Conservation (phyloP, 352 stramenopile genomes). For the Phytophthora hybrid region DNA sequence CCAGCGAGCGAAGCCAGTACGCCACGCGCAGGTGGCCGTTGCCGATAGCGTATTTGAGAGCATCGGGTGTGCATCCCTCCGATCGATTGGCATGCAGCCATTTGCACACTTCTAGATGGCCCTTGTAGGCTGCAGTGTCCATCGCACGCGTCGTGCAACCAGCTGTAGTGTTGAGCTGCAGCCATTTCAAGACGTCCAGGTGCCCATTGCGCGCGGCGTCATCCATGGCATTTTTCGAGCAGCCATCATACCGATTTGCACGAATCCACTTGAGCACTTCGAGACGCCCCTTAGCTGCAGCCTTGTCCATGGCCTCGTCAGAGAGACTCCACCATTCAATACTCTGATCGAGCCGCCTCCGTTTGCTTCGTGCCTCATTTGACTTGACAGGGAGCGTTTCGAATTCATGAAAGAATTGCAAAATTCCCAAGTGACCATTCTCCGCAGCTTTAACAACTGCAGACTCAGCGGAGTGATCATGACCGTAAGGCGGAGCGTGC, state of each 20-base stretch:
- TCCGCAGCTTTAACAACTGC: too few relatives aligned
- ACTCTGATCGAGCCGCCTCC: neutral
- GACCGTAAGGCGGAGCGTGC: too few relatives aligned
- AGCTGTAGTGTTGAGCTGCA: too few relatives aligned
- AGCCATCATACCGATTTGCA: neutral
- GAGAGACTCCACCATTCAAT: neutral
- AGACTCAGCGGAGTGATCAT: too few relatives aligned
- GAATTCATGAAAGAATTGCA: too few relatives aligned
- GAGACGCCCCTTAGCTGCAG: neutral
- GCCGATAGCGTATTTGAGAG: neutral
- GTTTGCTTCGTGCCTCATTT: neutral
- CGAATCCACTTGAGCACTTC: neutral
- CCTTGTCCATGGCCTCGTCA: neutral
- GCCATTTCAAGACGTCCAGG: too few relatives aligned
- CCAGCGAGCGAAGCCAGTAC: neutral
- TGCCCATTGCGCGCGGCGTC: too few relatives aligned
- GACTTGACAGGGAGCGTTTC: neutral
- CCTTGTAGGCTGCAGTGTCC: neutral
- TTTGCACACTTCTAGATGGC: neutral
- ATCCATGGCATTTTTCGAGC: neutral
- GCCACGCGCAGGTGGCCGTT: neutral
- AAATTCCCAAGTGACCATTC: too few relatives aligned
- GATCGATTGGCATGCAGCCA: neutral
- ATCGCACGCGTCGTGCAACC: too few relatives aligned
- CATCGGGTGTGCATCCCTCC: neutral